Evolutionary conservation across 768 basidiomycete species (phyloP).

Genomic region (Suillus tomentosus): DNA sequence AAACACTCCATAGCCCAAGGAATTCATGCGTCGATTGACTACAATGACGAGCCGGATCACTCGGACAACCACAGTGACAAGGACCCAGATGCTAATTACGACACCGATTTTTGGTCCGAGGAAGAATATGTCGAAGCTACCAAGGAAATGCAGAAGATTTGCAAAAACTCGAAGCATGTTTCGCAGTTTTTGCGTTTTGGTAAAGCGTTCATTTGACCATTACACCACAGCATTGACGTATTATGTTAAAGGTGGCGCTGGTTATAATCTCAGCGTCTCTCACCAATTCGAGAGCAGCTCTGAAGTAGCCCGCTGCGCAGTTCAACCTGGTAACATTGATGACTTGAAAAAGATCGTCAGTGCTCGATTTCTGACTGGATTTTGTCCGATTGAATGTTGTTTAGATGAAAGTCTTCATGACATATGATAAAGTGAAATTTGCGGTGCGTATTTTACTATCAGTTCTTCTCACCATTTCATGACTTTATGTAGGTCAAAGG

Average conservation of each 20-base stretch:
- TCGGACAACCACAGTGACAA: not conserved
- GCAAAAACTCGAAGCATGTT: not conserved
- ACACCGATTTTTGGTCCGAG: not conserved
- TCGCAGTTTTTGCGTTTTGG: slow-evolving; percentile 3
- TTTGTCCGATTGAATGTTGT: not conserved
- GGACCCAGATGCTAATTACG: not conserved
- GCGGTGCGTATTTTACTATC: not conserved
- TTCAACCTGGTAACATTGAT: not conserved
- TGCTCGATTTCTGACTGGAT: not conserved
- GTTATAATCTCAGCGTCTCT: slow-evolving; percentile 1
- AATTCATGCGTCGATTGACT: not conserved
- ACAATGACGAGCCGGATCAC: not conserved
- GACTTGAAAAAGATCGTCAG: slow-evolving; percentile 1
- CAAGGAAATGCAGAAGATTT: not conserved
- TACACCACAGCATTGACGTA: not conserved
- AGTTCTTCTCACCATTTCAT: not conserved
- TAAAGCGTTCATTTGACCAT: not conserved
- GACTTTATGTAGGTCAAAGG: slow-evolving; percentile 30
- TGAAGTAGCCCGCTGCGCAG: not conserved
- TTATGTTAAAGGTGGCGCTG: not conserved
- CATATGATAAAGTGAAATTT: not conserved
- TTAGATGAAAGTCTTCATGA: not conserved
- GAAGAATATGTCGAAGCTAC: not conserved
- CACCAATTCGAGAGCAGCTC: slow-evolving; percentile 3
- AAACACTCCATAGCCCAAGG: not conserved